A percentile compares a stretch with the other conserved stretches of the same genome.
These are phyloP conservation scores for Hapsidospora chrysogenum DNA, from an alignment of 495 filamentous ascomycete species.

Conservation along the genomic window DNA sequence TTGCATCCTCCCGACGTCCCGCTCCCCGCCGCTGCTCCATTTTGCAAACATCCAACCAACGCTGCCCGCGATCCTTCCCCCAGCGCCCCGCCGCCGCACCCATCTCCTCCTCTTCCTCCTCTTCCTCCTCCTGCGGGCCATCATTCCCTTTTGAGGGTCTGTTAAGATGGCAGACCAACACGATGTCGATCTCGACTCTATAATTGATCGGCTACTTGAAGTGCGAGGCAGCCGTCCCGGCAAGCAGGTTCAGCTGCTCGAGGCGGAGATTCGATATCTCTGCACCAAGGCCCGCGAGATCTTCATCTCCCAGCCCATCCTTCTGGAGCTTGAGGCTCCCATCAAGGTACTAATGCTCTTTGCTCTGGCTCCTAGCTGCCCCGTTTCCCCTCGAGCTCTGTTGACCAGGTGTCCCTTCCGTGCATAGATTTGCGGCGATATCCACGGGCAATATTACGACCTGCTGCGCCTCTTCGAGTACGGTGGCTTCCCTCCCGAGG, in stretches of 20 bases:
- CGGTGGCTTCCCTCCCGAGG: constrained; percentile 94
- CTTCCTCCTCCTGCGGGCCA: too few relatives aligned
- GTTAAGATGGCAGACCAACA: constrained; percentile 79
- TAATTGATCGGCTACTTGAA: constrained; percentile 95
- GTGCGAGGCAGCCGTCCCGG: constrained; percentile 95
- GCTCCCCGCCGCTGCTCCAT: too few relatives aligned
- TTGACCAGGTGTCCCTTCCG: constrained; percentile 5
- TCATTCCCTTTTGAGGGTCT: constrained; percentile 14
- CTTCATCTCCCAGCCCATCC: constrained; percentile 97
- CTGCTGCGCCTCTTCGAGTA: constrained; percentile 96
- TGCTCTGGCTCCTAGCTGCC: constrained; percentile 1
- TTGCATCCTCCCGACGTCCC: too few relatives aligned
- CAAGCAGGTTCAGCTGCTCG: constrained; percentile 94
- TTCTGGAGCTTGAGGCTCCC: constrained; percentile 91
- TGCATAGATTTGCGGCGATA: constrained; percentile 90
- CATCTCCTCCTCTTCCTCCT: too few relatives aligned
- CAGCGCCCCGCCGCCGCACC: too few relatives aligned
- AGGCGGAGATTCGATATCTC: constrained; percentile 91
- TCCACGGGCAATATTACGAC: constrained; percentile 99
- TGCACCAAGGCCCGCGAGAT: constrained; percentile 99
- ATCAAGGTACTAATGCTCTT: constrained; percentile 62
- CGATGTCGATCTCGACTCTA: constrained; percentile 97
- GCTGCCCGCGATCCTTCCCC: too few relatives aligned
- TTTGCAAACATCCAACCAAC: too few relatives aligned
- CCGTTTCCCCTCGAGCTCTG: background rate